These are phyloP conservation scores for Solanum gracilifrons DNA, from an alignment of 257 asterid genomes.

Conservation along the genomic window DNA sequence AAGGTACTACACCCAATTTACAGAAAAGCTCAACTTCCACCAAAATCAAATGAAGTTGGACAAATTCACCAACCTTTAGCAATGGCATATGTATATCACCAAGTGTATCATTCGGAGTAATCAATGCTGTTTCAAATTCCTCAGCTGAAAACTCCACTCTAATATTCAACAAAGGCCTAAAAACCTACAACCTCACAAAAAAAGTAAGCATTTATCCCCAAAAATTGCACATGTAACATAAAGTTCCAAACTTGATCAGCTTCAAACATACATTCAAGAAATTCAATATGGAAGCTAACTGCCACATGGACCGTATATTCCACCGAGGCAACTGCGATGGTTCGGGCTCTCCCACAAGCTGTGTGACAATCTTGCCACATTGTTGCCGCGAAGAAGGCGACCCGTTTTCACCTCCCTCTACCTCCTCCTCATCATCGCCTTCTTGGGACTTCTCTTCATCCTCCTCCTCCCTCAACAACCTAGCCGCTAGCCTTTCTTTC, in stretches of 20 bases:
- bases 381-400: constrained; percentile 30
- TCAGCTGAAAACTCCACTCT: constrained; percentile 86
- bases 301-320: constrained; percentile 91
- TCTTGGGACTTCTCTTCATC: constrained; percentile 24
- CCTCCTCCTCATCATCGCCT: constrained; percentile 21
- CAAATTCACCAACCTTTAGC: constrained; percentile 45
- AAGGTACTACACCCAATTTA: neutral
- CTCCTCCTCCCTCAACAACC: constrained; percentile 63
- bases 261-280: constrained; percentile 72
- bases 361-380: constrained; percentile 51
- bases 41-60: neutral
- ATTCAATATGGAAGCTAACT: constrained; percentile 86
- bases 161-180: constrained; percentile 80
- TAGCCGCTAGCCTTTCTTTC: constrained; percentile 44
- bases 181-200: constrained; percentile 48
- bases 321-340: constrained; percentile 80
- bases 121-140: constrained; percentile 93
- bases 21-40: neutral
- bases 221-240: neutral
- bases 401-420: constrained; percentile 35
- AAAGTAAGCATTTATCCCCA: constrained; percentile 8
- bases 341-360: constrained; percentile 72
- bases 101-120: constrained; percentile 68
- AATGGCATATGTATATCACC: constrained; percentile 91
- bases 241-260: constrained; percentile 3